phyloP scores from a whole-genome alignment of 805 yeast species.

The Yarrowia osloensis region DNA sequence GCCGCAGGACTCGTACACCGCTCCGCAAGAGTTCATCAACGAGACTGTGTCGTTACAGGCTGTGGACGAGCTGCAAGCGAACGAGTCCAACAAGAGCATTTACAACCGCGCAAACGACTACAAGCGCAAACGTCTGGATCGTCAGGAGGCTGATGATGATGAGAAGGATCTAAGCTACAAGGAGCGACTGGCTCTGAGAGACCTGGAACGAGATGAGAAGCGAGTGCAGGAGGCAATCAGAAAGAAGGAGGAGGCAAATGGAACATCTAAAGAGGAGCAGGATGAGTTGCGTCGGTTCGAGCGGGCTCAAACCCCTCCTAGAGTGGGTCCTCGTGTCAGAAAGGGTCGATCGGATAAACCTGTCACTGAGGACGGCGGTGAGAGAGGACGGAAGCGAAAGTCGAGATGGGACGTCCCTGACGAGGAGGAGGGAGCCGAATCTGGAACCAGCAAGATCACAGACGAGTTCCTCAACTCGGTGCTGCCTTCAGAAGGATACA shows the following conservation, averaged over 20 bases:
- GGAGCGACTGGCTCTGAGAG: conserved; percentile 48
- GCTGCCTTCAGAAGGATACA: conserved; percentile 55
- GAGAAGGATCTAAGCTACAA: conserved; percentile 44
- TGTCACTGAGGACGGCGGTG: conserved; percentile 36
- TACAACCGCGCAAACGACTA: conserved; percentile 51
- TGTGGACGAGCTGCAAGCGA: conserved; percentile 41
- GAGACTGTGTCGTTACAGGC: conserved; percentile 39
- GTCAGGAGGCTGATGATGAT: conserved; percentile 40
- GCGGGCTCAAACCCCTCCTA: conserved; percentile 34
- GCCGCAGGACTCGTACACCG: conserved; percentile 43
- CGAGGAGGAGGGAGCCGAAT: conserved; percentile 32
- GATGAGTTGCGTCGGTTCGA: conserved; percentile 33
- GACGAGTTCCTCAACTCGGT: conserved; percentile 52
- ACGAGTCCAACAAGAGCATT: conserved; percentile 36
- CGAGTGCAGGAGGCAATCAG: conserved; percentile 39
- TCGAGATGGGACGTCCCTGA: conserved; percentile 42
- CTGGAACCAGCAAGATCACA: conserved; percentile 43
- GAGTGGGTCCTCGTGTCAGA: conserved; percentile 38
- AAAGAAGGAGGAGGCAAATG: conserved; percentile 36
- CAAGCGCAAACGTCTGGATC: conserved; percentile 48
- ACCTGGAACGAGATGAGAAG: conserved; percentile 46
- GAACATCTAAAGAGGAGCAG: conserved; percentile 34
- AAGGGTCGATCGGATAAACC: conserved; percentile 45
- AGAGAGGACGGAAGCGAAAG: conserved; percentile 34
- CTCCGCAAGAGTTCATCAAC: conserved; percentile 43